Percentiles rank a stretch among this genome's conserved stretches.
phyloP scores from a whole-genome alignment of 208 protist species.

The Acanthamoeba lenticulata region DNA sequence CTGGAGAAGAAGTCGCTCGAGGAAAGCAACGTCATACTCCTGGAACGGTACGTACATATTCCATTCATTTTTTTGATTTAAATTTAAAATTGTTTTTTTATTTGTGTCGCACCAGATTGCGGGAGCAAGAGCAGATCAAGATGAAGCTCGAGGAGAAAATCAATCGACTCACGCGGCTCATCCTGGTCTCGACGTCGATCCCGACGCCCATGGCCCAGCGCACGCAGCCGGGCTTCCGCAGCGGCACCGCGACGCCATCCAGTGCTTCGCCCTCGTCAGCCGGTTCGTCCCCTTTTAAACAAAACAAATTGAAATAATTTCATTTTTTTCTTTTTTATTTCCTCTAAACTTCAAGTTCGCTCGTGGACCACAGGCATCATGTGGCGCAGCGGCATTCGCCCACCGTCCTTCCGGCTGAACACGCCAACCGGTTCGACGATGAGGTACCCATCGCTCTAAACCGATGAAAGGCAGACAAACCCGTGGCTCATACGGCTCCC shows the following conservation, averaged over 20 bases:
- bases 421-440: neutral
- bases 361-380: neutral
- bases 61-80: conserved; percentile 10
- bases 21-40: neutral
- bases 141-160: conserved; percentile 61
- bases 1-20: neutral
- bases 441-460: neutral
- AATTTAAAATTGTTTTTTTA: no score
- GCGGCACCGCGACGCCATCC: neutral
- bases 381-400: neutral
- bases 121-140: conserved; percentile 59
- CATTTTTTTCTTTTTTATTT: neutral
- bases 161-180: conserved; percentile 39
- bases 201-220: neutral
- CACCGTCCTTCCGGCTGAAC: neutral
- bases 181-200: conserved; percentile 27
- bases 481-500: no score
- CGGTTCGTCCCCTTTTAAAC: neutral
- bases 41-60: neutral
- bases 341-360: neutral
- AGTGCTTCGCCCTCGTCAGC: neutral
- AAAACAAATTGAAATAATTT: neutral
- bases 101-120: no score
- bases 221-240: neutral
- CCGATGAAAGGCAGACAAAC: no score